Base-by-base conservation (phyloP, 257 asterid genomes). In the Nicotiana tomentosiformis region DNA sequence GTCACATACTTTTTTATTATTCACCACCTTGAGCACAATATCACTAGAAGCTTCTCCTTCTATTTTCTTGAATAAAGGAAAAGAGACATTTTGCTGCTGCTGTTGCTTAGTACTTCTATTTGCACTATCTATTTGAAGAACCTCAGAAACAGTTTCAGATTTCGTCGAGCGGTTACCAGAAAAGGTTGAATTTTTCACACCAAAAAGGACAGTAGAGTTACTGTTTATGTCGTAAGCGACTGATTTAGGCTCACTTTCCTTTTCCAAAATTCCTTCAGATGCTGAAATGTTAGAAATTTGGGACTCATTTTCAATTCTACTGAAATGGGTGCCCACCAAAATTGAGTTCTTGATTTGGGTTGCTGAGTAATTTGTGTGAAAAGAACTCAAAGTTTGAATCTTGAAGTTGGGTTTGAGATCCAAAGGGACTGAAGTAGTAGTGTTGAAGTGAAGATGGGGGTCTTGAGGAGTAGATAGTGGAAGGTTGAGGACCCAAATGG, bases 401-500 rank as follows among this genome's bases (percentile, higher is more conserved):
- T 37, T 61, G 20, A 72, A 10, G 46, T 55, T 37, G 30, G 85
- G 77, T n/a, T 39, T 66, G 66, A 32, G 29, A 10, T 7, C 29
- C 39, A 82, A 74, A 32, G 82, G 23, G 16, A 74, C 80, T 14
- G 80, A 14, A 74, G 60, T 16, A 70, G 79, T 81, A 10, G 51
- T 46, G 68, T 83, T 83, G 87, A 85, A 87, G 43, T 43, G 88
- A 62, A 93, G 77, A 82, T 84, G 88, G 64, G 90, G 70, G 66
- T 85, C 84, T 20, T 82, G 86, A 35, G 62, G 85, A 39, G 85
- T 29, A 1, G 88, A 51, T 74, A 93, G 87, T 83, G 84, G 76
- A 74, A 89, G 33, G 65, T 87, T 90, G 81, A 88, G 20, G 77
- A 90, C 89, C 94, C 95, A 95, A 29, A 87, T 82, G 84, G 88